Conservation (phyloP, 331 rosid species). For the Malus hybrid region DNA sequence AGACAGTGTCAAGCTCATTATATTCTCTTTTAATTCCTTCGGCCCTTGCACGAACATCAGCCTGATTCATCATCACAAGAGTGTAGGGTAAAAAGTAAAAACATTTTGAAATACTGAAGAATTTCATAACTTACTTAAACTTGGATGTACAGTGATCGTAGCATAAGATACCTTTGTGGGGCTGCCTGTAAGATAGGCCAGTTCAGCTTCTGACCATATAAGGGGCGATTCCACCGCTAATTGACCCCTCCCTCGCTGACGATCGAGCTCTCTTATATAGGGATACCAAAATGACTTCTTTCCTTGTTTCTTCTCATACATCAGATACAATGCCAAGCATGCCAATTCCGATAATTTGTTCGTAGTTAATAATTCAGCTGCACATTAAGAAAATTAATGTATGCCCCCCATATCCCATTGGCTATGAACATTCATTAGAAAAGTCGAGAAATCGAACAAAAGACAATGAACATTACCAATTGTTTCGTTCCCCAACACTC, state of each 20-base stretch:
- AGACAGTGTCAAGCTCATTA: constrained; percentile 93
- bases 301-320: constrained; percentile 99
- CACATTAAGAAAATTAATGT: constrained; percentile 18
- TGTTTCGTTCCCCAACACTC: constrained; percentile 90
- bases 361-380: constrained; percentile 95
- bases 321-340: constrained; percentile 96
- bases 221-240: constrained; percentile 91
- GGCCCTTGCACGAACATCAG: constrained; percentile 71
- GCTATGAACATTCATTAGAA: background rate
- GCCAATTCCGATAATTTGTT: constrained; percentile 97
- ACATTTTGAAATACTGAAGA: constrained; percentile 3
- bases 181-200: constrained; percentile 81
- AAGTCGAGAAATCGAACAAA: background rate
- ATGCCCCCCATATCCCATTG: background rate
- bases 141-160: background rate
- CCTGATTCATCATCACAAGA: constrained; percentile 44
- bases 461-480: constrained; percentile 53
- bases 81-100: constrained; percentile 9
- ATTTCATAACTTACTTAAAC: constrained; percentile 13
- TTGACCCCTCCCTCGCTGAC: constrained; percentile 96
- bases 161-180: constrained; percentile 60
- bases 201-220: constrained; percentile 85
- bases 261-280: constrained; percentile 89
- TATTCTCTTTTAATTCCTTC: constrained; percentile 93
- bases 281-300: constrained; percentile 96